A percentile compares a stretch with the other conserved stretches of the same genome.
phyloP scores from a whole-genome alignment of 306 rosid species.

The Vachellia collinsii region DNA sequence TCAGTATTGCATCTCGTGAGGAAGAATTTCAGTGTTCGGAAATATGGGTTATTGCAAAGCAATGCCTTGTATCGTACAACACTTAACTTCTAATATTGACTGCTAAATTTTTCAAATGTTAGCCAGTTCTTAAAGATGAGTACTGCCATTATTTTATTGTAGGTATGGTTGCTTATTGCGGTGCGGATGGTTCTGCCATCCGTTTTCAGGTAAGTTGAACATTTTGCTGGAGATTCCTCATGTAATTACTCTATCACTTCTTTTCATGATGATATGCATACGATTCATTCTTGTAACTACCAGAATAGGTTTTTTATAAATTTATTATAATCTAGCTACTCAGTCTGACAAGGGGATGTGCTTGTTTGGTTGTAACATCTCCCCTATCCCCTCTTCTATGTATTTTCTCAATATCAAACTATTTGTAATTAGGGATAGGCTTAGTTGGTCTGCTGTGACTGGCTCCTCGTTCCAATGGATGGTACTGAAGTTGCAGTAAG shows the following conservation, averaged over 20 bases:
- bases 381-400: neutral
- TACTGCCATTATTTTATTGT: conserved; percentile 34
- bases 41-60: neutral
- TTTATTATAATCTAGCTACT: neutral
- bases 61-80: neutral
- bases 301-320: neutral
- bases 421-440: neutral
- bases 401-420: neutral
- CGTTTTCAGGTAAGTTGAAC: conserved; percentile 73
- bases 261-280: neutral
- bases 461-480: neutral
- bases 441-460: neutral
- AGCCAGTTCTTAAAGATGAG: neutral
- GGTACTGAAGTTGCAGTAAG: neutral
- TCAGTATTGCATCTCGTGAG: conserved; percentile 7
- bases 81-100: conserved; percentile 1
- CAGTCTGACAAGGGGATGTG: neutral
- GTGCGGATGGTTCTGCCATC: conserved; percentile 77
- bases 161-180: conserved; percentile 92
- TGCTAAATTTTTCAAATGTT: conserved; percentile 17
- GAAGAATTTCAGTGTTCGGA: conserved; percentile 4
- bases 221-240: conserved; percentile 28
- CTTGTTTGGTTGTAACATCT: neutral
- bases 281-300: neutral
- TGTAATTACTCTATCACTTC: conserved; percentile 19